phyloP scores from a whole-genome alignment of 257 asterid species.

The Nicotiana sylvestris region DNA sequence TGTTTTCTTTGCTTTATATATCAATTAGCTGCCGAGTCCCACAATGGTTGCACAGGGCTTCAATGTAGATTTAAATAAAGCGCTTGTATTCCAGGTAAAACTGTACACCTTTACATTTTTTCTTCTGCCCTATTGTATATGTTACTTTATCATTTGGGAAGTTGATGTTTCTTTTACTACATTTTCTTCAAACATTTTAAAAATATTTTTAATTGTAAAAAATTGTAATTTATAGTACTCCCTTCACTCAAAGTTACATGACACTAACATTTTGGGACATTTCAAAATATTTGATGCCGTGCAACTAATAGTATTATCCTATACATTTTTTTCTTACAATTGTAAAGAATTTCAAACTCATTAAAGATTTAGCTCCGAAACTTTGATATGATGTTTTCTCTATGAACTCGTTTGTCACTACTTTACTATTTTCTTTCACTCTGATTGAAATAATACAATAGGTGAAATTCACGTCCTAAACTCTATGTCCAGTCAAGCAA shows the following conservation, averaged over 20 bases:
- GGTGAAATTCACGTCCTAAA: background rate
- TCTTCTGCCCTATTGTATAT: background rate
- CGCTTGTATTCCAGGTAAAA: conserved; percentile 11
- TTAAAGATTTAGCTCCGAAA: background rate
- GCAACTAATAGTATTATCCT: background rate
- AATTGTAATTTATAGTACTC: background rate
- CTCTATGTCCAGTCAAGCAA: background rate
- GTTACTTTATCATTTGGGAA: background rate
- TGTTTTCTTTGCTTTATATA: background rate
- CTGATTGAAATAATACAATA: background rate
- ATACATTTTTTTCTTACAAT: background rate
- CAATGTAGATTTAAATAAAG: conserved; percentile 1
- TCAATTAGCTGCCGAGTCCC: background rate
- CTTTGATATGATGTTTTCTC: background rate
- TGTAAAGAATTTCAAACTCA: background rate
- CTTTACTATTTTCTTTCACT: background rate
- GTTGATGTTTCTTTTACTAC: background rate
- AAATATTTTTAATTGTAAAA: background rate
- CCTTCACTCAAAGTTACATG: background rate
- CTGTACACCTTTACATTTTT: background rate
- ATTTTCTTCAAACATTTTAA: background rate
- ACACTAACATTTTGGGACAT: background rate
- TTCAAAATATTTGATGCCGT: background rate
- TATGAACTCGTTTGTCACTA: background rate
- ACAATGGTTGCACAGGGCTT: conserved; percentile 2